Base-by-base conservation (phyloP, 1,284 basidiomycete species). In the Trametes hirsuta region DNA sequence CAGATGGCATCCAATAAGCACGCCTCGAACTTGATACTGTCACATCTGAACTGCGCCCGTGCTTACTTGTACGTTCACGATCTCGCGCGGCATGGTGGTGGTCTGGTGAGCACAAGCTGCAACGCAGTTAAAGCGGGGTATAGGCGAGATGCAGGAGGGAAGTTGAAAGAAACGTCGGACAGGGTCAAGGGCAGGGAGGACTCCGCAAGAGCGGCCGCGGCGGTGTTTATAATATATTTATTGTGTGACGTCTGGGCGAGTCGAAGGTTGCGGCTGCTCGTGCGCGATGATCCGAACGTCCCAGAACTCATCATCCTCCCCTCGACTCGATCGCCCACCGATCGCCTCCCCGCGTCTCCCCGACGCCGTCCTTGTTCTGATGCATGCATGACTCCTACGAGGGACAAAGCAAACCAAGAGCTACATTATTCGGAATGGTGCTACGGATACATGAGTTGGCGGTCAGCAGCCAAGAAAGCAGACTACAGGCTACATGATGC, bases 11-110 rank as follows among this genome's bases (percentile, higher is more conserved):
- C 35, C 24, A 25, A 46, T 57, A 21, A 57, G 55, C 39, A 10
- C 22, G 30, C 30, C 39, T 40, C 39, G 39, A 18, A 40, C 12
- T 12, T 12, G 39, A 14, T 18, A 25, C 52, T 51, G 34, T 40
- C 47, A 49, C 51, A 30, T 46, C 46, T 30, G 36, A 47, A 12
- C 22, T 39, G 45, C 47, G 34, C 41, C 39, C 6, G 22, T 24
- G 48, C 64, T 53, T 52, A 66, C 64, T 52, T 66, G 64, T 25
- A 66, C 58, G 34, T 66, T 66, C 42, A 66, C 54, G 18, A 66
- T 66, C 52, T 66, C 64, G 40, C 64, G 61, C 51, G 62, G 52
- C 64, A 66, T 66, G 37, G 5, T 56, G n/a, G 2, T 24, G 25
- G 36, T 34, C 34, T 14, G 22, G 21, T 14, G 4, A 18, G 35